Evolutionary conservation across 768 basidiomycete genomes (phyloP).

Genomic region (Suillus brevipes): DNA sequence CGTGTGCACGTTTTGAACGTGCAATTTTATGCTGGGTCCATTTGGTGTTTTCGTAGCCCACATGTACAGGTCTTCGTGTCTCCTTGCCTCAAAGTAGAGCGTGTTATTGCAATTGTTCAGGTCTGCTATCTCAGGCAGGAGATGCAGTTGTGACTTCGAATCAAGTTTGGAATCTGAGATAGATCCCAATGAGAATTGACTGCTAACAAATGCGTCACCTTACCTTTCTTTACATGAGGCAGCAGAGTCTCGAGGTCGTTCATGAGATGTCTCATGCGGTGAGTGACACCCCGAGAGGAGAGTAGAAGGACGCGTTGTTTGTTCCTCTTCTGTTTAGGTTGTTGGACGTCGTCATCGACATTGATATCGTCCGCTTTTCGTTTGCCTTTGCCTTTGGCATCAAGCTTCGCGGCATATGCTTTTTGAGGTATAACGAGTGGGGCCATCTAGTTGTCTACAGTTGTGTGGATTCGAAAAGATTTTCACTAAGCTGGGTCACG

Average conservation of each 20-base stretch:
- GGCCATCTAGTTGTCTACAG: constrained; percentile 47
- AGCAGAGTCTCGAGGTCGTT: constrained; percentile 86
- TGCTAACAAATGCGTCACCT: constrained; percentile 20
- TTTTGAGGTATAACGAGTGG: constrained; percentile 64
- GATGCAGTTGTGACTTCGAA: constrained; percentile 89
- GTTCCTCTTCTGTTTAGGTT: constrained; percentile 68
- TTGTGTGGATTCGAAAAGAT: neutral
- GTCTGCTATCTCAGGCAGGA: constrained; percentile 95
- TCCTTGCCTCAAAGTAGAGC: constrained; percentile 93
- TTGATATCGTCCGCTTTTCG: constrained; percentile 66
- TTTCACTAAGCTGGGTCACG: neutral
- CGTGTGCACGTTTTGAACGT: constrained; percentile 97
- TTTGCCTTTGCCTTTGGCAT: constrained; percentile 49
- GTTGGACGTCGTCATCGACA: constrained; percentile 46
- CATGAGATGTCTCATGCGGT: constrained; percentile 97
- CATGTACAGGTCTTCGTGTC: constrained; percentile 93
- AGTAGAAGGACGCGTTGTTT: constrained; percentile 94
- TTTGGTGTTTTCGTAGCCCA: constrained; percentile 98
- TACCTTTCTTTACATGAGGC: constrained; percentile 97
- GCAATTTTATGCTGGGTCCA: constrained; percentile 95
- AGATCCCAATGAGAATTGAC: neutral
- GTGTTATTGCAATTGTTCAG: constrained; percentile 98
- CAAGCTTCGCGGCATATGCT: constrained; percentile 52
- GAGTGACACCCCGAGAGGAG: constrained; percentile 91
- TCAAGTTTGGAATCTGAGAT: constrained; percentile 90